These are phyloP conservation scores for Myochromella boudieri DNA, from an alignment of 768 basidiomycete species.

Conservation along the genomic window DNA sequence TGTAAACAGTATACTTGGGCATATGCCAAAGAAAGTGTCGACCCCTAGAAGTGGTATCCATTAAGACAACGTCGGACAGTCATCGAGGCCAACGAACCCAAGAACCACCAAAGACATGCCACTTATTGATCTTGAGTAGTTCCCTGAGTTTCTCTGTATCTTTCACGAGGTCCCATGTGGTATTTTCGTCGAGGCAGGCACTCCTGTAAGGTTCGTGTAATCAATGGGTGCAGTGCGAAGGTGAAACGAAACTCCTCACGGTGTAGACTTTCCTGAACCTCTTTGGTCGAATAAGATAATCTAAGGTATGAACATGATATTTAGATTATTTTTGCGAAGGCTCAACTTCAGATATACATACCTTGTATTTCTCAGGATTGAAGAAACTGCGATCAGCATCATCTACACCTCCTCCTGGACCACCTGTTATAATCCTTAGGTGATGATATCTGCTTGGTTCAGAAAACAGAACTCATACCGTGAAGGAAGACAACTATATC, in stretches of 20 bases:
- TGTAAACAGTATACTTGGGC: constrained; percentile 56
- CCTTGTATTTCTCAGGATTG: constrained; percentile 84
- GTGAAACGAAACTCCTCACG: constrained; percentile 44
- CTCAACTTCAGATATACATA: no score
- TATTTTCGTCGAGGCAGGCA: constrained; percentile 83
- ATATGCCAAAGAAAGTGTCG: constrained; percentile 83
- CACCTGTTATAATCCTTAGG: constrained; percentile 40
- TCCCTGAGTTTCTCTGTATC: constrained; percentile 85
- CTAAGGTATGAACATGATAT: constrained; percentile 32
- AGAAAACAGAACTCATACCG: constrained; percentile 39
- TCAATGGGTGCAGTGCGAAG: constrained; percentile 4
- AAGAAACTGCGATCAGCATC: constrained; percentile 75
- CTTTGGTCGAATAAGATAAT: constrained; percentile 90
- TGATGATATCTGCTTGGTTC: neutral
- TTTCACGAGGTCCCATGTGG: constrained; percentile 90
- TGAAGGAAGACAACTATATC: constrained; percentile 74
- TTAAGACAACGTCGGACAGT: no score
- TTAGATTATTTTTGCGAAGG: no score
- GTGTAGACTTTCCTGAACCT: constrained; percentile 83
- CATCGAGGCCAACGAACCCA: constrained; percentile 73
- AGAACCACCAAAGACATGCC: constrained; percentile 94
- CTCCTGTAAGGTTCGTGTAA: constrained; percentile 38
- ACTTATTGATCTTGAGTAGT: constrained; percentile 75
- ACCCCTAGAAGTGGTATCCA: constrained; percentile 62
- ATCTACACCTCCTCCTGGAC: constrained; percentile 79